Base-by-base conservation (phyloP, 495 filamentous ascomycete species). In the Parmelia sp. region DNA sequence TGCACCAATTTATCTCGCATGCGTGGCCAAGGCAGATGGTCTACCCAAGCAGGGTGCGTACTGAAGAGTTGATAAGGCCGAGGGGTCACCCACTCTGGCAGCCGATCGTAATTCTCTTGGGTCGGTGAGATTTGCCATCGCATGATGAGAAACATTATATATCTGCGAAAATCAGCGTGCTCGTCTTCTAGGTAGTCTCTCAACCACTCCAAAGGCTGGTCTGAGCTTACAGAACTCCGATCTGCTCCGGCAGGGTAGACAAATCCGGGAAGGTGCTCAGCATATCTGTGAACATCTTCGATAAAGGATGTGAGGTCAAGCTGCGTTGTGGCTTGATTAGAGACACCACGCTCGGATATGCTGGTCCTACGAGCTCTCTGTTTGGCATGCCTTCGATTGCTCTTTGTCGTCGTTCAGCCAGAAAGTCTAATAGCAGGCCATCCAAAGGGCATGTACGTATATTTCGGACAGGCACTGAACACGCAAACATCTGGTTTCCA, bases 231-330 rank as follows among this genome's bases (percentile, higher is more conserved):
- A 93, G 78, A 9, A 91, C 82, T 23, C 85, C 90, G 5, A 92
- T 83, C 68, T 89, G 86, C 72, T 92, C 90, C 7, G 91, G 90
- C 0, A 92, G 79, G 4, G 75, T 74, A 17, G 75, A 76, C 11
- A 95, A 80, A 64, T 86, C 84, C 0, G 90, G 89, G 66, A 93
- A 92, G 29, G 84, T 86, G 45, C 83, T 76, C 1, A 93, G 77
- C 64, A 94, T 90, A 71, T 93, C 90, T 31, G 88, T 91, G 69
- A 93, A 89, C 12, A 94, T 84, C 67, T 88, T 89, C 25, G 89
- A 91, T 3, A 93, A 78, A 0, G 89, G 88, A 69, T 93, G 90
- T 4, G 86, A 84, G 66, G 81, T 78, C 10, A 74, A 71, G 65
- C 78, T 79, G 40, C 77, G 76, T 57, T 86, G 78, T 0, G 89